These are phyloP conservation scores for Arthroderma sp. DNA, from an alignment of 2,329 filamentous ascomycete genomes.

Conservation along the genomic window DNA sequence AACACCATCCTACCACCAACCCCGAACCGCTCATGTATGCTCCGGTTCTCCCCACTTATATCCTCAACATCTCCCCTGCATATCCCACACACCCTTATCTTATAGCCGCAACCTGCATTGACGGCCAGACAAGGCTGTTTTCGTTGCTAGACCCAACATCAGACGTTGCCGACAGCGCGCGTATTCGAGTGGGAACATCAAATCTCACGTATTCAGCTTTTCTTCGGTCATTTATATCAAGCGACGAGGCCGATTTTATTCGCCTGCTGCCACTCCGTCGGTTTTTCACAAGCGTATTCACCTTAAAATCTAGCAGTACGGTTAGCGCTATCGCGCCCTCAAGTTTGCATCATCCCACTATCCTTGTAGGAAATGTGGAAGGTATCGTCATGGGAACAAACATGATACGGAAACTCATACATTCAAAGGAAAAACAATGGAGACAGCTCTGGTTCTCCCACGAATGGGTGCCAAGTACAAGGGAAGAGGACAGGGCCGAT, in stretches of 20 bases:
- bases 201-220: constrained; percentile 43
- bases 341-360: constrained; percentile 38
- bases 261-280: constrained; percentile 38
- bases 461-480: constrained; percentile 35
- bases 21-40: constrained; percentile 25
- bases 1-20: constrained; percentile 5
- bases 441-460: constrained; percentile 46
- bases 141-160: constrained; percentile 37
- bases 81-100: constrained; percentile 42
- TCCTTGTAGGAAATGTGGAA: constrained; percentile 39
- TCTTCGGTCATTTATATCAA: constrained; percentile 39
- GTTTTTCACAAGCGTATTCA: constrained; percentile 38
- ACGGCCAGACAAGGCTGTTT: constrained; percentile 42
- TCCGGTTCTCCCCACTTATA: constrained; percentile 25
- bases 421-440: constrained; percentile 38
- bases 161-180: constrained; percentile 34
- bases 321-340: constrained; percentile 23
- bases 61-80: constrained; percentile 31
- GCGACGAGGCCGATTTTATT: constrained; percentile 42
- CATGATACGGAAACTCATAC: constrained; percentile 37
- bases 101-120: constrained; percentile 40
- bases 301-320: constrained; percentile 33
- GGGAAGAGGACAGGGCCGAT: constrained; percentile 3
- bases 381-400: constrained; percentile 41
- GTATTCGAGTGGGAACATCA: constrained; percentile 37